Base-by-base conservation (phyloP, 2,329 filamentous ascomycete species). In the Sclerotinia minor region DNA sequence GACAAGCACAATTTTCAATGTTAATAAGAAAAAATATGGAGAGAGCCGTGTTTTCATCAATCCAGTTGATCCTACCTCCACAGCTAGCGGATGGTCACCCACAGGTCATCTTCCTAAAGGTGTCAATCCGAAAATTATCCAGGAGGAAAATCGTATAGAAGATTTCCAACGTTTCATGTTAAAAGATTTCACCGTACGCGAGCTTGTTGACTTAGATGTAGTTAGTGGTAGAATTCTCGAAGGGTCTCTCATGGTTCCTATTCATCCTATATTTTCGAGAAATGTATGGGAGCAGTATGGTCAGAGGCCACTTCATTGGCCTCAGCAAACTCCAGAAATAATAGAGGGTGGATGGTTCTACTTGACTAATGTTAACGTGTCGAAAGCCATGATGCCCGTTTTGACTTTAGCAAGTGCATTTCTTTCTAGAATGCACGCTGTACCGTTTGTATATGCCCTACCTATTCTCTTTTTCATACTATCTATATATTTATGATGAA, bases 391-490 rank as follows among this genome's bases (percentile, higher is more conserved):
- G 29, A 44, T 68, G 41, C 71, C 72, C 17, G 45, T 35, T 29
- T 58, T 73, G 24, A 76, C 77, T 15, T 73, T 74, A 0, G 76
- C 75, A 4, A 74, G 65, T 0, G 77, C 65, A 15, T 75, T 70
- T 26, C 50, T 73, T 26, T 68, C 54, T n/a, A 68, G 67, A 38
- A 24, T 52, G 44, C 44, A 58, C 19, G 13, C 19, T 44, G 7
- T 58, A 21, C 52, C 41, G 13, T 58, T 41, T 65, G 64, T 65
- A 65, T 49, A 21, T 15, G 17, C 29, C 49, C 24, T n/a, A 6
- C 13, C 13, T 7, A 3, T 5, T 47, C 21, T n/a, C 15, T 6
- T 29, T 29, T 47, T 41, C 1, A 1, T 38, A 3, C 2, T 6
- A n/a, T 26, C 2, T 6, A n/a, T 26, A 2, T 3, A 29, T 35